Conservation (phyloP, 2,329 filamentous ascomycete genomes). For the Fusarium euwallaceae region DNA sequence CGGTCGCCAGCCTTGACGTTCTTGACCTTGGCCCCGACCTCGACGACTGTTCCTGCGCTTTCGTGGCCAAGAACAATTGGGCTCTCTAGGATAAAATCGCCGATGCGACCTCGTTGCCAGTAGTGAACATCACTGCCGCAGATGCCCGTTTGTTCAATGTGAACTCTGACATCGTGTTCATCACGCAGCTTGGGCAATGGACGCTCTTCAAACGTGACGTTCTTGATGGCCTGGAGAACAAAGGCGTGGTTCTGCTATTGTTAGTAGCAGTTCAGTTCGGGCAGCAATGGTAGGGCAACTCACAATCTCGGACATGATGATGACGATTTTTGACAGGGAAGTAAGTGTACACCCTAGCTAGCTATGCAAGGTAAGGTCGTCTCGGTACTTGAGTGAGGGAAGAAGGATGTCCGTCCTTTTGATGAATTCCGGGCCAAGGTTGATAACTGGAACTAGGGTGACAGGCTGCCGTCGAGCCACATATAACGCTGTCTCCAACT, state of each 20-base stretch:
- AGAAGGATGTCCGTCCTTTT: neutral
- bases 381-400: neutral
- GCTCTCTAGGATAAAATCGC: constrained; percentile 58
- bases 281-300: neutral
- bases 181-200: constrained; percentile 55
- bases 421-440: neutral
- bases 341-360: neutral
- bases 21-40: constrained; percentile 56
- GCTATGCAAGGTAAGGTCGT: neutral
- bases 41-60: constrained; percentile 56
- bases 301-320: constrained; percentile 31
- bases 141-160: constrained; percentile 61
- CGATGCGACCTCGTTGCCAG: constrained; percentile 62
- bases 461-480: constrained; percentile 19
- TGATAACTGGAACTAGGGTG: constrained; percentile 14
- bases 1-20: constrained; percentile 59
- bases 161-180: constrained; percentile 58
- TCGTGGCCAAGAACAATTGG: constrained; percentile 65
- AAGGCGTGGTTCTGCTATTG: constrained; percentile 59
- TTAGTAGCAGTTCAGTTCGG: neutral
- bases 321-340: neutral
- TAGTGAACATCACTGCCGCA: constrained; percentile 62
- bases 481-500: neutral
- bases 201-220: constrained; percentile 60
- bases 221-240: constrained; percentile 60